phyloP scores from a whole-genome alignment of 176 grass and related monocot species.

The Ensete ventricosum region DNA sequence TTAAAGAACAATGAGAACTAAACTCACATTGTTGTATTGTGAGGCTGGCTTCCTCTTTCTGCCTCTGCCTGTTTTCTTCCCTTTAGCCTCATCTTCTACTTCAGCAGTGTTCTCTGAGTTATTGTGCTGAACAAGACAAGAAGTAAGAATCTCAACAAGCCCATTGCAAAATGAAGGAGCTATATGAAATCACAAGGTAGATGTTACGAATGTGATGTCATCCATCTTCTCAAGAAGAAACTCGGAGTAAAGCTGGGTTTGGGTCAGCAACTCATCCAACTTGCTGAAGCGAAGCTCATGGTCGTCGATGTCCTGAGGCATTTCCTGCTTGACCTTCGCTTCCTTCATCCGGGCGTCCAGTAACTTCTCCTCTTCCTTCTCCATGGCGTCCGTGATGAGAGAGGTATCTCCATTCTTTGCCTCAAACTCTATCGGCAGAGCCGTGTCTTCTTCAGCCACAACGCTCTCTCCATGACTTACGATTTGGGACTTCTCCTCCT shows the following conservation, averaged over 20 bases:
- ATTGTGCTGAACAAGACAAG: slow-evolving; percentile 28
- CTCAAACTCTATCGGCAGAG: slow-evolving; percentile 44
- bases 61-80: slow-evolving; percentile 43
- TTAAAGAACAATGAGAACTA: not conserved
- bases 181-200: not conserved
- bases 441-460: slow-evolving; percentile 18
- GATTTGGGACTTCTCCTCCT: not conserved
- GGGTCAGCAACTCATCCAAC: slow-evolving; percentile 71
- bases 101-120: slow-evolving; percentile 32
- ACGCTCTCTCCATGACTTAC: not conserved
- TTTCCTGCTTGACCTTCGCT: slow-evolving; percentile 45
- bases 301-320: slow-evolving; percentile 25
- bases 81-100: slow-evolving; percentile 31
- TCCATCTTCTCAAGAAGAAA: slow-evolving; percentile 99
- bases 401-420: slow-evolving; percentile 64
- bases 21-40: slow-evolving; percentile 78
- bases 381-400: slow-evolving; percentile 64
- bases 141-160: not conserved
- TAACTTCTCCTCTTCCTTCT: slow-evolving; percentile 60
- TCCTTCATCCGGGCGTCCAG: slow-evolving; percentile 30
- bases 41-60: slow-evolving; percentile 53
- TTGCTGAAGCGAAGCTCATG: slow-evolving; percentile 58
- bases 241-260: slow-evolving; percentile 79
- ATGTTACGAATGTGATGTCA: slow-evolving; percentile 52
- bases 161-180: not conserved